Evolutionary conservation across 208 protist genomes (phyloP), one percentile per base, ranked within the genome.

Genomic region (Acanthamoeba healyi): DNA sequence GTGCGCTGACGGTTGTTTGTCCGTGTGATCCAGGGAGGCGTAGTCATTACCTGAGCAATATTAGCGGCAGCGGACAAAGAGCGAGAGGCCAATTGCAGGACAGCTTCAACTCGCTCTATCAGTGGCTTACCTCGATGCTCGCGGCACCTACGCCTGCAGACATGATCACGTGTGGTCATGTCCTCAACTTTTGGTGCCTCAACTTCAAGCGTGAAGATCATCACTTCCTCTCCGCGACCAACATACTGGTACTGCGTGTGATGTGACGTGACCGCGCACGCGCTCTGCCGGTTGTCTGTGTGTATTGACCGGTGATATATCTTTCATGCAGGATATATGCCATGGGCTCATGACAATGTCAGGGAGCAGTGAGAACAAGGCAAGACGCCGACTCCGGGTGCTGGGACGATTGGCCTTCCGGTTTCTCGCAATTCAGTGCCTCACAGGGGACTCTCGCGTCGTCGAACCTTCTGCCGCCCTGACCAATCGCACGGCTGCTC

Each of bases 191-290:
- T 32, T 82, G 72, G 38, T 82, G 34, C 72, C 40, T 82, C 38
- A 22, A 90, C 54, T 90, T 90, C 36, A 90, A n/a, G 46, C 82
- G 17, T 12, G 51, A 90, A 70, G 82, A 90, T 70, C n/a, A 90
- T 14, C 82, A 54, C 32, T 90, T 65, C 46, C 38, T 65, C 22
- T 67, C 38, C 26, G 17, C 22, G 14, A 54, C 34, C 49, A 14
- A 38, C 82, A 90, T 65, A 12, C 38, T 90, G 46, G 46, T 51
- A 9, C 46, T 15, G 46, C 46, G 5, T 49, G 44, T n/a, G n/a
- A n/a, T n/a, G n/a, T n/a, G n/a, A n/a, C n/a, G n/a, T n/a, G n/a
- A n/a, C n/a, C n/a, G n/a, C n/a, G n/a, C n/a, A n/a, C n/a, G n/a
- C n/a, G n/a, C n/a, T n/a, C n/a, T n/a, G n/a, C n/a, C n/a, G n/a